Evolutionary conservation across 129 eudicot genomes (phyloP), one percentile per base, ranked within the genome.

Genomic region (Gnaphalium uliginosum): DNA sequence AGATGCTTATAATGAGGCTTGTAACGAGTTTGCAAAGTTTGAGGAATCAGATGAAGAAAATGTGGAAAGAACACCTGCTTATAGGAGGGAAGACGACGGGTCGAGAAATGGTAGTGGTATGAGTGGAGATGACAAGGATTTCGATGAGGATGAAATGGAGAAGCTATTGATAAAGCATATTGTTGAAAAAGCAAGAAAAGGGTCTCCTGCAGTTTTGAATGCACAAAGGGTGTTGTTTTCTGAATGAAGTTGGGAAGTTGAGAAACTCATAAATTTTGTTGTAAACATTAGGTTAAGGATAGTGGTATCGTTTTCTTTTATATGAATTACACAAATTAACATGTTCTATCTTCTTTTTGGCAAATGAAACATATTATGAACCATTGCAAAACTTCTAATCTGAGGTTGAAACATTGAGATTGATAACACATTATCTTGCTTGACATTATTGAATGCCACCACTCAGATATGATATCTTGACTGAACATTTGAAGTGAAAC

Each of bases 121-220:
- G 23, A 32, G 68, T 63, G 23, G 23, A 63, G 26, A 32, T 54
- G 81, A 76, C 1, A 51, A 53, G 37, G 83, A 77, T 22, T 74
- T 30, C 48, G 79, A 56, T 25, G 83, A 85, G 14, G 90, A 88
- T 65, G 96, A 92, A 75, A 85, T 87, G 87, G 96, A 87, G 75
- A 83, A 76, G 81, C 76, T 87, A 73, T 74, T 92, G 85, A 92
- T 92, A 48, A 85, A 80, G 74, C 92, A 89, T 74, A 92, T 92
- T 72, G 88, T 92, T 8, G 97, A 89, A 83, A 92, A 87, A 74
- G 85, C 90, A n/a, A 87, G 86, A 75, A 84, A 87, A 82, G 96
- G 97, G 68, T 92, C 97, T 63, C 88, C 97, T 73, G 89, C 80
- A 23, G 79, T 92, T 68, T 83, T 92, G 72, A 85, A 85, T 69